Base-by-base conservation (phyloP, 1,284 basidiomycete species). In the Ceratobasidium sp. region DNA sequence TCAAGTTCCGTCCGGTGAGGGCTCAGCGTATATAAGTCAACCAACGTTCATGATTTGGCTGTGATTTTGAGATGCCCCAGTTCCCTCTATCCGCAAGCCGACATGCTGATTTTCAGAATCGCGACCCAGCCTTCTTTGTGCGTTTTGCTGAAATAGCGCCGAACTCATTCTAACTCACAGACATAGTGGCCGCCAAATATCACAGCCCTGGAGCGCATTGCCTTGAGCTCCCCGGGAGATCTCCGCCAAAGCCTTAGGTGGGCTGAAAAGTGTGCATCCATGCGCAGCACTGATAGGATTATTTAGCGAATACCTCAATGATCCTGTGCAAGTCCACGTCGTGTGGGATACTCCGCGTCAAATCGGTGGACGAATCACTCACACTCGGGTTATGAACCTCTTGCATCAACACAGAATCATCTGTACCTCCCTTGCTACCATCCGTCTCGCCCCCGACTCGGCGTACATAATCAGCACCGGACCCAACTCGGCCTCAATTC, bases 161-260 rank as follows among this genome's bases (percentile, higher is more conserved):
- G 38, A 40, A 40, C 38, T 40, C 7, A 34, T 62, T 32, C n/a
- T 62, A 15, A 62, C 8, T 17, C 42, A 62, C 43, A 25, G 15
- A 15, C 25, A 17, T 31, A 62, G 57, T 62, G 57, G 57, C 57
- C 57, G 12, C 57, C 57, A 8, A 62, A 62, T 49, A 62, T 62
- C 25, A 62, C 57, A 40, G 57, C 57, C 49, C 43, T 62, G 57
- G 57, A 62, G 57, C 57, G 57, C 25, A 62, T 62, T 35, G 57
- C 57, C n/a, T 43, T 62, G 22, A 62, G 57, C 32, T 62, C 57
- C 20, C 57, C 57, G n/a, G 57, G 57, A 10, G 57, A 62, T 31
- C 57, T 62, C 34, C 57, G 57, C 45, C 43, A 62, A 32, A 62
- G 57, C 31, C 57, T 62, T 7, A 62, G 57, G 57, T 49, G 49